Evolutionary conservation across 73 alveolate species (phyloP).

Genomic region (Tetrahymena malaccensis): DNA sequence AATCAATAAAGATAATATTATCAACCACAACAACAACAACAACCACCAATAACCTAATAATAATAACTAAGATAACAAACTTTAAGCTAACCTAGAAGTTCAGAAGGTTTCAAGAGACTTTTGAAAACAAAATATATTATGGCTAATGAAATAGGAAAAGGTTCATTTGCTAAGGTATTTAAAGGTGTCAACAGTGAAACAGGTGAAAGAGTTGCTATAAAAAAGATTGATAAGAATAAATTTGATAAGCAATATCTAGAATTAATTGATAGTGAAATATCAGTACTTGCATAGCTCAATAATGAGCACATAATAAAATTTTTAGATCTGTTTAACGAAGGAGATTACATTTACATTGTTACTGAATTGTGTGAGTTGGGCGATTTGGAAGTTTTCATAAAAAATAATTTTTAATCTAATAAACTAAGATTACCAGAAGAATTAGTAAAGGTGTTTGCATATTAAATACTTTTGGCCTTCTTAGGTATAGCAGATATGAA

Average conservation of each 20-base stretch:
- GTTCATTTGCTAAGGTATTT: neutral
- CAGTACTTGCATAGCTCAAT: neutral
- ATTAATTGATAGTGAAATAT: neutral
- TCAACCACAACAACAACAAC: neutral
- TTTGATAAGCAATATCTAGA: neutral
- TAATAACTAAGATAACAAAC: neutral
- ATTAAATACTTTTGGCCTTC: conserved; percentile 3
- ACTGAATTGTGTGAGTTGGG: neutral
- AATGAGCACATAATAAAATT: neutral
- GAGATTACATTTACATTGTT: neutral
- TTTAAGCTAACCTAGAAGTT: neutral
- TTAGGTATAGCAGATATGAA: conserved; percentile 4
- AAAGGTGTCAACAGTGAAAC: neutral
- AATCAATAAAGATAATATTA: neutral
- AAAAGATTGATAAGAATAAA: neutral
- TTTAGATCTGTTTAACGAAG: neutral
- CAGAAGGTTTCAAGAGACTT: neutral
- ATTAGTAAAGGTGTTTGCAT: neutral
- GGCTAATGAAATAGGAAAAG: neutral
- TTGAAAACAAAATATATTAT: neutral
- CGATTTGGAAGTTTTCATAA: neutral
- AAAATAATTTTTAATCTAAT: neutral
- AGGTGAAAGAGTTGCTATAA: neutral
- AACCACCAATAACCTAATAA: neutral
- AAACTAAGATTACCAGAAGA: neutral